Conservation (phyloP, 2,329 filamentous ascomycete genomes). For the Ceratocystis papillata region DNA sequence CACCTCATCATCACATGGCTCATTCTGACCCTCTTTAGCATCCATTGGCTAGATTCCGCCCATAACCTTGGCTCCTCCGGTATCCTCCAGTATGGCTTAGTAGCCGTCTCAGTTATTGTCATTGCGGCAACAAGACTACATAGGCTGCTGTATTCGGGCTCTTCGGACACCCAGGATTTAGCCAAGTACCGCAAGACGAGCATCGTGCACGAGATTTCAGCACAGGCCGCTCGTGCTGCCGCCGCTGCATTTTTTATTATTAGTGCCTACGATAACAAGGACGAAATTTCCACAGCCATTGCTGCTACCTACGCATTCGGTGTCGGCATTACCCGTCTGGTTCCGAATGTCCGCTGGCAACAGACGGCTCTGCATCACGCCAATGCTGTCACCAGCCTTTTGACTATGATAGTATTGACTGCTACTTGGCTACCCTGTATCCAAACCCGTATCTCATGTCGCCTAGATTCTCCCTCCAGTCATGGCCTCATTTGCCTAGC, state of each 20-base stretch:
- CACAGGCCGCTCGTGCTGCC: constrained; percentile 35
- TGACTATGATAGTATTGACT: constrained; percentile 32
- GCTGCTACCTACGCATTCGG: constrained; percentile 35
- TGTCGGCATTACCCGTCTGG: constrained; percentile 38
- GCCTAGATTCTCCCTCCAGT: constrained; percentile 24
- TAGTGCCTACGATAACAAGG: constrained; percentile 31
- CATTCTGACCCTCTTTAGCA: constrained; percentile 8
- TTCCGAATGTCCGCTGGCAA: constrained; percentile 32
- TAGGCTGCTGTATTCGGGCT: not conserved
- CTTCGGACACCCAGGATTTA: not conserved
- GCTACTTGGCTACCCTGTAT: constrained; percentile 38
- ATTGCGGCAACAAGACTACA: constrained; percentile 13
- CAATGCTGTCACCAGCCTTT: constrained; percentile 36
- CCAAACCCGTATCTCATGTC: constrained; percentile 31
- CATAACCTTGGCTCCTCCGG: constrained; percentile 13
- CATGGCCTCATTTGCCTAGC: constrained; percentile 28
- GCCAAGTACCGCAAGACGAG: constrained; percentile 21
- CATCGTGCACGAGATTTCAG: constrained; percentile 34
- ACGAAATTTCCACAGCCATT: constrained; percentile 33
- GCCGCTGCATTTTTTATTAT: constrained; percentile 35
- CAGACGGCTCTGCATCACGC: constrained; percentile 36
- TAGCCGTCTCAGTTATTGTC: constrained; percentile 10
- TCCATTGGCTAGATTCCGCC: constrained; percentile 21
- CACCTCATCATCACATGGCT: not conserved
- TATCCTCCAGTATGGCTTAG: constrained; percentile 15